Base-by-base conservation (phyloP, 352 stramenopile genomes). In the Poterioochromonas sp. region DNA sequence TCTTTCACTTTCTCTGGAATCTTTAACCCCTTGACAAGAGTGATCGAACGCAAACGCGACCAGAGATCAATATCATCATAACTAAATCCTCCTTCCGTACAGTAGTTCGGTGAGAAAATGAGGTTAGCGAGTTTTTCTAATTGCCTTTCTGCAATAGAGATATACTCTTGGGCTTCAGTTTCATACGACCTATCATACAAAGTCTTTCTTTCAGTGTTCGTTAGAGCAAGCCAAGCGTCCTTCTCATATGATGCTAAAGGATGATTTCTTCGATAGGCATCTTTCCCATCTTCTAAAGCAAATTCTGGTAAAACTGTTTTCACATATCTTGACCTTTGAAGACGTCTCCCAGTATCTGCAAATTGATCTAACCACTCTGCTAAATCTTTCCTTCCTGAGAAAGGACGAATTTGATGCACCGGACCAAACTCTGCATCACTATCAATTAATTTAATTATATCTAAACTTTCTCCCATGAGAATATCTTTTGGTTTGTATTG, bases 211-310 rank as follows among this genome's bases (percentile, higher is more conserved):
- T 76, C 40, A 47, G 65, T 49, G 79, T 78, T 29, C 47, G 74
- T 44, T 41, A 77, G 39, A 71, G 60, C 41, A 12, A 18, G 88
- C 87, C 87, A 91, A 76, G 89, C 84, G 8, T 77, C 60, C 58
- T 90, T 91, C 68, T 90, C 86, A 76, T 88, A 91, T 18, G 82
- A 78, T 11, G 88, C 85, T 15, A 93, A 77, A 40, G 88, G 86
- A 80, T 93, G 89, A 77, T 91, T 92, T 58, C 85, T 85, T 54
- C 92, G 87, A 79, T 91, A 93, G 0, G 89, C 87, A 76, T 92
- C 86, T 34, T 86, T 82, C n/a, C 76, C 82, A 80, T 89, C 85
- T 1, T 86, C 44, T 81, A 88, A 83, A 80, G 88, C 82, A 76
- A 92, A 92, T 83, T 92, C 87, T 8, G 87, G 87, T 0, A 92